These are phyloP conservation scores for Fusarium penzigii DNA, from an alignment of 2,329 filamentous ascomycete genomes.

Conservation along the genomic window DNA sequence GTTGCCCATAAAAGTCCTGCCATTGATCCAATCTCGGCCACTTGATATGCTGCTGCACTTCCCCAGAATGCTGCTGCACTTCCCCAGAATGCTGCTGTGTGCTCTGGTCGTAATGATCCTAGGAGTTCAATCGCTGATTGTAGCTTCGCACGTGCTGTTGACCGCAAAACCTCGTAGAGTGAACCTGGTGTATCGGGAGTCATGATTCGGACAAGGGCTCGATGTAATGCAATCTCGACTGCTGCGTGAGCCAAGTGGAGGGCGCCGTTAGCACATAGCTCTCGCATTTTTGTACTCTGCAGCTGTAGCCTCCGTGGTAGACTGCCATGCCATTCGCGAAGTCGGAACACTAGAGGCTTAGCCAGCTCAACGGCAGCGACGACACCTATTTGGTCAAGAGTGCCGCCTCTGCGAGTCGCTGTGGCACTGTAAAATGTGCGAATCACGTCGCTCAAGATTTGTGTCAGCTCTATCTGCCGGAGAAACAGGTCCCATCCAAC, in stretches of 20 bases:
- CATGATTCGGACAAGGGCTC: constrained; percentile 48
- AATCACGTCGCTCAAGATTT: constrained; percentile 53
- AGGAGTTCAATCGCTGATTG: constrained; percentile 43
- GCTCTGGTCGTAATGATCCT: constrained; percentile 44
- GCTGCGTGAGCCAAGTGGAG: constrained; percentile 53
- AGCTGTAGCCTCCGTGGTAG: constrained; percentile 48
- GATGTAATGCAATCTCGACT: constrained; percentile 52
- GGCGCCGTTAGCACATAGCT: constrained; percentile 44
- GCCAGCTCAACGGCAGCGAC: constrained; percentile 36
- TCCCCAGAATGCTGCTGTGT: constrained; percentile 46
- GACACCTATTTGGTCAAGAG: constrained; percentile 34
- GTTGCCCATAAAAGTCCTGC: constrained; percentile 44
- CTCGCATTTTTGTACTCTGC: constrained; percentile 41
- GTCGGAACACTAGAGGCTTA: constrained; percentile 34
- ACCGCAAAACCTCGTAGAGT: constrained; percentile 35
- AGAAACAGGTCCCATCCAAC: constrained; percentile 51
- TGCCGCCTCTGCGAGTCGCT: constrained; percentile 32
- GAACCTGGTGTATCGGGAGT: constrained; percentile 32
- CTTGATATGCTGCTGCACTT: constrained; percentile 35
- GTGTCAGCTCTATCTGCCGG: constrained; percentile 50
- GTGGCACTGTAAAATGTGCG: constrained; percentile 47
- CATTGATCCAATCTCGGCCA: constrained; percentile 44
- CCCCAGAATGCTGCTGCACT: constrained; percentile 43
- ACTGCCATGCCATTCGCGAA: constrained; percentile 47
- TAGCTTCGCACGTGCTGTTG: constrained; percentile 41